These are phyloP conservation scores for Chionographis japonica DNA, from an alignment of 106 monocot species.

Conservation along the genomic window DNA sequence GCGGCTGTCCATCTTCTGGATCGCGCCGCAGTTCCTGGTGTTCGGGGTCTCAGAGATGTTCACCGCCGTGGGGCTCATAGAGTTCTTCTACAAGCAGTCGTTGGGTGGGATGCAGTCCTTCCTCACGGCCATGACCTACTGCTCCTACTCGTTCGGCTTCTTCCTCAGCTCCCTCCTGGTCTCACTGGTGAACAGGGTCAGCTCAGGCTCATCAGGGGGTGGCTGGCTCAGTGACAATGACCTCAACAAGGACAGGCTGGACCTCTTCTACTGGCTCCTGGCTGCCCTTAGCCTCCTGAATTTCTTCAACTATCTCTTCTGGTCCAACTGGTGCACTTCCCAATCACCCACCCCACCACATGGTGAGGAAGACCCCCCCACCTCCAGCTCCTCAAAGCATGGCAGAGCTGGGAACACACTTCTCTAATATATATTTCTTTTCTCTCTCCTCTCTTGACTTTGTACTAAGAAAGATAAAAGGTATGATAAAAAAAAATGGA, in stretches of 20 bases:
- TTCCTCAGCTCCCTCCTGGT: slow-evolving; percentile 84
- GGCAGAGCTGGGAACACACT: slow-evolving; percentile 6
- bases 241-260: slow-evolving; percentile 63
- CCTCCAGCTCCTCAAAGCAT: slow-evolving; percentile 14
- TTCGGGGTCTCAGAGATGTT: slow-evolving; percentile 91
- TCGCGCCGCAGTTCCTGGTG: slow-evolving; percentile 74
- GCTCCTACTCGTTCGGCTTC: slow-evolving; percentile 94
- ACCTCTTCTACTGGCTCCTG: slow-evolving; percentile 70
- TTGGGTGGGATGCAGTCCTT: slow-evolving; percentile 82
- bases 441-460: no score
- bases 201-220: slow-evolving; percentile 15
- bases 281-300: slow-evolving; percentile 56
- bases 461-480: no score
- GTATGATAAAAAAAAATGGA: no score
- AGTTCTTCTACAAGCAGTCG: slow-evolving; percentile 94
- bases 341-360: background rate
- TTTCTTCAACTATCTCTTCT: slow-evolving; percentile 71
- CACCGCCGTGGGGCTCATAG: slow-evolving; percentile 80
- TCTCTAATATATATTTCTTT: no score
- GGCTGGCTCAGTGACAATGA: slow-evolving; percentile 76
- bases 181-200: slow-evolving; percentile 72
- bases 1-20: slow-evolving; percentile 61
- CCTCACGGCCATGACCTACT: slow-evolving; percentile 87
- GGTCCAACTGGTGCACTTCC: slow-evolving; percentile 61
- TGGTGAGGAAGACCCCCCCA: background rate